Conservation (phyloP, 148 eudicot species). For the Rhododendron ferrugineum region DNA sequence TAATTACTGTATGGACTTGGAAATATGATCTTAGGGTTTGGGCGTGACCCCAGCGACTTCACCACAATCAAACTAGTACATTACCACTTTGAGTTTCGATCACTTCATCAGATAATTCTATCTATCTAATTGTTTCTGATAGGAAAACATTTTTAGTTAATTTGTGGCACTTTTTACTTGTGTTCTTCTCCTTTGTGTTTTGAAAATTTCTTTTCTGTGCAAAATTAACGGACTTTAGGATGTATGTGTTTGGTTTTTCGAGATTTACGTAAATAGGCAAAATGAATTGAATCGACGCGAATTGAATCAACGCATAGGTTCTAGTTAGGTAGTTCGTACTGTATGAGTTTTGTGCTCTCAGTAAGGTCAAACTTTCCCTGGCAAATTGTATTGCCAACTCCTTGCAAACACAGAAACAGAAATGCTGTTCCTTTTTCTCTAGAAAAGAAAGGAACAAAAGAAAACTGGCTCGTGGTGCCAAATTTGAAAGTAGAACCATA, state of each 20-base stretch:
- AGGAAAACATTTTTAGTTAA: not conserved
- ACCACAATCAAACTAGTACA: not conserved
- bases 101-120: not conserved
- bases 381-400: not conserved
- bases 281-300: not conserved
- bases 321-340: not conserved
- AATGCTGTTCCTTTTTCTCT: not conserved
- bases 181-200: not conserved
- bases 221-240: not conserved
- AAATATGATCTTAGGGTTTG: conserved; percentile 5
- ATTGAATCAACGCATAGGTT: not conserved
- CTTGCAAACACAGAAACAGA: not conserved
- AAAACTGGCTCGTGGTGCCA: not conserved
- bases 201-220: not conserved
- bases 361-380: not conserved
- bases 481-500: not conserved
- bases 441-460: not conserved
- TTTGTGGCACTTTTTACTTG: not conserved
- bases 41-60: not conserved
- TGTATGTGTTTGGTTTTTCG: not conserved
- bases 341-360: not conserved
- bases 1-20: not conserved
- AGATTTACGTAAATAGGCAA: no score
- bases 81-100: not conserved
- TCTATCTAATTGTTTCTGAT: not conserved